These are phyloP conservation scores for Trichoderma harzianum DNA, from an alignment of 2,329 filamentous ascomycete genomes.

Conservation along the genomic window DNA sequence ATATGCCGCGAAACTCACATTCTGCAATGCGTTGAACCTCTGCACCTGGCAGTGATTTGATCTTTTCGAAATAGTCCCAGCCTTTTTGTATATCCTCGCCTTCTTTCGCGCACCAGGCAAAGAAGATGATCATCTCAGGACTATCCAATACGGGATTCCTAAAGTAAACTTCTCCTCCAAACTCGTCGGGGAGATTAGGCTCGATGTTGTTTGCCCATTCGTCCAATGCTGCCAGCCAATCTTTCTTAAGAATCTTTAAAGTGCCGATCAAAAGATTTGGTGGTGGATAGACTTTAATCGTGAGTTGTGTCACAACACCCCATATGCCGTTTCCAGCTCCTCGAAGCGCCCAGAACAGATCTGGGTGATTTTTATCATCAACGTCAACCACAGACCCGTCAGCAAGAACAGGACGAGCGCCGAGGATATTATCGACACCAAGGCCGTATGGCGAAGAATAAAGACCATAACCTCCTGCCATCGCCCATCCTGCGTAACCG, in stretches of 20 bases:
- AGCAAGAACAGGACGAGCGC: not conserved
- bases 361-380: constrained; percentile 8
- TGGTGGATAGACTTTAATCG: constrained; percentile 26
- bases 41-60: not conserved
- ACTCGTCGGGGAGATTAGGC: not conserved
- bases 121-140: not conserved
- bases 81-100: not conserved
- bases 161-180: constrained; percentile 4
- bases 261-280: not conserved
- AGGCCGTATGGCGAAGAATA: constrained; percentile 2
- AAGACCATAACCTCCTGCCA: constrained; percentile 3
- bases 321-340: constrained; percentile 27
- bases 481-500: not conserved
- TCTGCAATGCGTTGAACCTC: not conserved
- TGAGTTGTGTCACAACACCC: constrained; percentile 28
- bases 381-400: not conserved
- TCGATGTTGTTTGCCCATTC: not conserved
- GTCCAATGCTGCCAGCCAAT: not conserved
- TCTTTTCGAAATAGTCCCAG: not conserved
- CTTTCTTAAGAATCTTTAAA: not conserved
- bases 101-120: constrained; percentile 1
- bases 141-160: not conserved
- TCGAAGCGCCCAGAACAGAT: constrained; percentile 29
- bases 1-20: not conserved
- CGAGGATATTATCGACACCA: not conserved